Evolutionary conservation across 306 rosid genomes (phyloP).

Genomic region (Lathyrus tuberosus): DNA sequence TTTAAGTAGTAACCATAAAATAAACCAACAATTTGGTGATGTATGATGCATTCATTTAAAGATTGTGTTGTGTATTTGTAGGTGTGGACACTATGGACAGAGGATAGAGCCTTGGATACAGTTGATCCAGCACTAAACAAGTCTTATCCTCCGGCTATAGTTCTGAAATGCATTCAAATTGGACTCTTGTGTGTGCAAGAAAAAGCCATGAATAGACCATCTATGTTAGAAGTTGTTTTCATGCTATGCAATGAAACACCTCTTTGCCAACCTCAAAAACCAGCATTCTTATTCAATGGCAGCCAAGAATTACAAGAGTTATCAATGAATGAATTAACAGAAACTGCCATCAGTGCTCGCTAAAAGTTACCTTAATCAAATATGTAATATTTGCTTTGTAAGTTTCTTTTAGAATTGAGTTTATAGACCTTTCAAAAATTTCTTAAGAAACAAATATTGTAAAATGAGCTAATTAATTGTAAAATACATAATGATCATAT

Average conservation of each 20-base stretch:
- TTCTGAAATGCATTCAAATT: slow-evolving; percentile 56
- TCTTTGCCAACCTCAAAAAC: slow-evolving; percentile 45
- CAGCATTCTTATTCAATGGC: slow-evolving; percentile 50
- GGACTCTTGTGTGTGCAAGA: slow-evolving; percentile 66
- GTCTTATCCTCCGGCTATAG: slow-evolving; percentile 30
- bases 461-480: no score
- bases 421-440: no score
- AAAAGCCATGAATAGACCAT: slow-evolving; percentile 42
- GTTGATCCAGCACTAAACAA: slow-evolving; percentile 45
- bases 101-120: slow-evolving; percentile 43
- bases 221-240: slow-evolving; percentile 56
- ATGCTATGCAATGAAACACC: slow-evolving; percentile 56
- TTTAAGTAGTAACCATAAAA: slow-evolving; percentile 3
- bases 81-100: slow-evolving; percentile 70
- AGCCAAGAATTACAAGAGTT: slow-evolving; percentile 9
- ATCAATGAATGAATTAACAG: slow-evolving; percentile 41
- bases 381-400: background rate
- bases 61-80: slow-evolving; percentile 25
- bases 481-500: no score
- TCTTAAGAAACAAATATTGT: background rate
- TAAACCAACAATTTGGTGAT: background rate
- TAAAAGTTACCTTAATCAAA: slow-evolving; percentile 16
- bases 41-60: background rate
- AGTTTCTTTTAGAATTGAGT: background rate
- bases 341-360: slow-evolving; percentile 34